Conservation (phyloP, 2,329 filamentous ascomycete genomes). For the Pseudogymnoascus verrucosus region DNA sequence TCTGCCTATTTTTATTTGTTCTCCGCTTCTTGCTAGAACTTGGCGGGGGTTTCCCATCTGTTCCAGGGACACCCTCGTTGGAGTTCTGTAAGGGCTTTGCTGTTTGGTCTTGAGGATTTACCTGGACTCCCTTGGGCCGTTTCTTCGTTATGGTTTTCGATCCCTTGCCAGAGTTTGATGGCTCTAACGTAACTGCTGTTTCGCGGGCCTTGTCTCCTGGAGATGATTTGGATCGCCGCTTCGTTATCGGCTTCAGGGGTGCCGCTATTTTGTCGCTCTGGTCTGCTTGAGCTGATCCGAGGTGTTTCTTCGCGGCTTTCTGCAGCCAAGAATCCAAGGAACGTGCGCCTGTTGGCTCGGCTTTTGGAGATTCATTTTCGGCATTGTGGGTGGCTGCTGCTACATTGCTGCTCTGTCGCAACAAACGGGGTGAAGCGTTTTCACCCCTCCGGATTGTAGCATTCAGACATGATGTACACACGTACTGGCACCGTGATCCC, state of each 20-base stretch:
- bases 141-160: neutral
- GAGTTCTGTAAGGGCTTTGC: neutral
- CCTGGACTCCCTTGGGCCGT: neutral
- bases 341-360: neutral
- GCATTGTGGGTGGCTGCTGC: neutral
- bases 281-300: neutral
- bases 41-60: neutral
- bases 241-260: neutral
- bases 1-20: neutral
- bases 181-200: neutral
- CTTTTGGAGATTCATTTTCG: neutral
- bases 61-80: neutral
- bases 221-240: neutral
- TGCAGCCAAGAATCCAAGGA: neutral
- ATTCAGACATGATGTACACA: neutral
- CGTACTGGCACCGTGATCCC: neutral
- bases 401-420: neutral
- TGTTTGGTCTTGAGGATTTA: neutral
- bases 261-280: neutral
- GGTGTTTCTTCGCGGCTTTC: neutral
- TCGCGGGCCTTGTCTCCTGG: neutral
- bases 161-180: neutral
- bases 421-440: neutral
- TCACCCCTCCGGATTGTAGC: neutral
- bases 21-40: neutral